Base-by-base conservation (phyloP, 2,329 filamentous ascomycete species). In the Fusarium staphyleae region DNA sequence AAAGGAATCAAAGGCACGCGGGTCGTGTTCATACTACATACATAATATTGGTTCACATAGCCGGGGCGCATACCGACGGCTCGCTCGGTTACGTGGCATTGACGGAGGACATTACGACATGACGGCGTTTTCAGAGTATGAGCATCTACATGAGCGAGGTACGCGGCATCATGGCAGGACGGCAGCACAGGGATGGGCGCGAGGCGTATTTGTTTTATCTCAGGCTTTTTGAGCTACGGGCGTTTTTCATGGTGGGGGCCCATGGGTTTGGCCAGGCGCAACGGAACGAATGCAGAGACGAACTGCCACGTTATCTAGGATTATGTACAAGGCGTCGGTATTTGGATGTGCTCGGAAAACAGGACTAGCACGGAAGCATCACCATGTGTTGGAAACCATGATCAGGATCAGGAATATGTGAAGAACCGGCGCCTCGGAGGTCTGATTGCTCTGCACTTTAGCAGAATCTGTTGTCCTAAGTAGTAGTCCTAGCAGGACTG, bases 121-220 rank as follows among this genome's bases (percentile, higher is more conserved):
- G 18, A 48, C 53, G 63, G 63, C 59, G 61, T 66, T 65, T 34
- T 34, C 36, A 55, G 46, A 36, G 46, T 36, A 53, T 45, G 50
- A 29, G 44, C 57, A 66, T 65, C 61, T 64, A 60, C 39, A 60
- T 15, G 33, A 55, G 57, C 48, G 61, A 63, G 48, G 51, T 61
- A 58, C 53, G 37, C 48, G 43, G 55, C 55, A 52, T 53, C 15
- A 26, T 10, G 30, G 47, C 26, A 22, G 33, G 32, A 32, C 26
- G n/a, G 30, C 16, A 50, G 6, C 22, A 44, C 32, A 57, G 29
- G 39, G 33, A 42, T 18, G 48, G 44, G 37, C 50, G 42, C 14
- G 36, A 15, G 63, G 63, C 50, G 57, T n/a, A n/a, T n/a, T n/a
- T n/a, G n/a, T 56, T 63, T 53, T 29, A 18, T 41, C 37, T 24